phyloP scores from a whole-genome alignment of 2,329 filamentous ascomycete genomes.

The Beauveria australis region DNA sequence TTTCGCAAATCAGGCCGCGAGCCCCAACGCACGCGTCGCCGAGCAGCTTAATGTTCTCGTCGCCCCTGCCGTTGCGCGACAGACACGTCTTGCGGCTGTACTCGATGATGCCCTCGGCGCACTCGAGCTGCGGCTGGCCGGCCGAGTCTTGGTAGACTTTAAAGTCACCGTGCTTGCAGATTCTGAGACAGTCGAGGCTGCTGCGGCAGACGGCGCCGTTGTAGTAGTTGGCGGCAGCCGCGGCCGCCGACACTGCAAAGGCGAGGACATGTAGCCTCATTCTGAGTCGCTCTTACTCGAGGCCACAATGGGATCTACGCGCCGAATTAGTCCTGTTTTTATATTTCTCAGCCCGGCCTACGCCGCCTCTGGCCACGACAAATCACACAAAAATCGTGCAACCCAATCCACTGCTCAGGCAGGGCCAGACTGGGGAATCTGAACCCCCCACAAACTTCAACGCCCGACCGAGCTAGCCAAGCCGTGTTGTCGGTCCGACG shows the following conservation, averaged over 20 bases:
- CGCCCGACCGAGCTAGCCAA: conserved; percentile 1
- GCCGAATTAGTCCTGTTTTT: not conserved
- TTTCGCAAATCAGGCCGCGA: not conserved
- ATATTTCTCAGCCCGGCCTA: not conserved
- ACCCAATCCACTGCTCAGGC: not conserved
- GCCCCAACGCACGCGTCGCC: not conserved
- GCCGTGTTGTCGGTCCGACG: conserved; percentile 5
- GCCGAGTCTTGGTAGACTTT: not conserved
- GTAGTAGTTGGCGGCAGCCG: not conserved
- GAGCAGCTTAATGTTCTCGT: not conserved
- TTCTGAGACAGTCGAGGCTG: conserved; percentile 4
- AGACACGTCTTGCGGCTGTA: conserved; percentile 8
- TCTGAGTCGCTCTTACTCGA: not conserved
- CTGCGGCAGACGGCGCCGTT: conserved; percentile 1
- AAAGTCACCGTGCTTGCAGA: conserved; percentile 3
- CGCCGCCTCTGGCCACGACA: not conserved
- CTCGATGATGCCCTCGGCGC: conserved; percentile 5
- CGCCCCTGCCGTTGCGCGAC: not conserved
- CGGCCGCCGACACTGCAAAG: not conserved
- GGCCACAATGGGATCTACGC: not conserved
- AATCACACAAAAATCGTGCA: not conserved
- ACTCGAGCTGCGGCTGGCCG: not conserved
- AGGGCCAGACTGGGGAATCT: not conserved
- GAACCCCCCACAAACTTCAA: conserved; percentile 4
- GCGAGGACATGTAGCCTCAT: not conserved